Evolutionary conservation across 2,329 filamentous ascomycete genomes (phyloP).

Genomic region (Mycogone perniciosa): DNA sequence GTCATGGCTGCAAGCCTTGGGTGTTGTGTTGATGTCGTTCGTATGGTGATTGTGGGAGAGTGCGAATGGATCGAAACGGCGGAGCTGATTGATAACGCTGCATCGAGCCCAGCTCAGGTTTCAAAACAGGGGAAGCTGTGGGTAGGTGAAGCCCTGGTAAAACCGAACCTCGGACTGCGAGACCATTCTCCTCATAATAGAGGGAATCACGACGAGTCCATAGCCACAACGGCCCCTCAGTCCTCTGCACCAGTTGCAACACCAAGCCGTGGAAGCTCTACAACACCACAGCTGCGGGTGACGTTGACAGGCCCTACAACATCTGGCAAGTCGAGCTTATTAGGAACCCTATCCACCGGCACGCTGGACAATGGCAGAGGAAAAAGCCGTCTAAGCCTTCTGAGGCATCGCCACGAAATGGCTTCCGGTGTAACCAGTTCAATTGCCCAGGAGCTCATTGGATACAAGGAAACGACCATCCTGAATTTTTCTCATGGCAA

Average conservation of each 20-base stretch:
- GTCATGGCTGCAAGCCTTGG: constrained; percentile 92
- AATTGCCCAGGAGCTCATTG: constrained; percentile 86
- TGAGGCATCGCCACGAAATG: constrained; percentile 92
- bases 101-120: constrained; percentile 17
- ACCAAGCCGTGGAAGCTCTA: constrained; percentile 42
- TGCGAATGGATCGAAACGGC: constrained; percentile 63
- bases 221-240: not conserved
- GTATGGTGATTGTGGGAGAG: constrained; percentile 76
- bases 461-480: constrained; percentile 59
- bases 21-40: constrained; percentile 74
- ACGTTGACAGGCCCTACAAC: constrained; percentile 85
- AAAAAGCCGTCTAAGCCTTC: constrained; percentile 76
- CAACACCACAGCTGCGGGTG: constrained; percentile 71
- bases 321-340: constrained; percentile 84
- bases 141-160: constrained; percentile 87
- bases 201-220: not conserved
- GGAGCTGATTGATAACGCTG: constrained; percentile 23
- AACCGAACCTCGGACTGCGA: constrained; percentile 54
- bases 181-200: constrained; percentile 5
- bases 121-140: constrained; percentile 54
- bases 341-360: constrained; percentile 83
- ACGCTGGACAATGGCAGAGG: constrained; percentile 87
- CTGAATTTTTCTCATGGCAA: constrained; percentile 84
- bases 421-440: constrained; percentile 89
- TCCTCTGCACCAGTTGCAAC: constrained; percentile 15